Base-by-base conservation (phyloP, 352 stramenopile genomes). In the Globisporangium spiculum region DNA sequence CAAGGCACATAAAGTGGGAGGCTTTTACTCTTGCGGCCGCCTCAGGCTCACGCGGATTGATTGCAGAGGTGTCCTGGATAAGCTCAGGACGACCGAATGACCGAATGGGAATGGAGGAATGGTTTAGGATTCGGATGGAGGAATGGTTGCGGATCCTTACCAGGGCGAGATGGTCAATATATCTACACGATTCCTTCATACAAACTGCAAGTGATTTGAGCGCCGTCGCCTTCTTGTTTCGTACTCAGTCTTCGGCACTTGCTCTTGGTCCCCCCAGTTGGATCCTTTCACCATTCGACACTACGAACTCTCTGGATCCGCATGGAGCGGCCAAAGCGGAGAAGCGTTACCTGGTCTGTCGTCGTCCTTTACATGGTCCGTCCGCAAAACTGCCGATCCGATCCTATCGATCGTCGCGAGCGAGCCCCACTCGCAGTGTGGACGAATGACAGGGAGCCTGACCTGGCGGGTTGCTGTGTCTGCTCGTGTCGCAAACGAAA, bases 401-500 rank as follows among this genome's bases (percentile, higher is more conserved):
- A 22, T 10, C 14, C 18, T 24, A 20, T 52, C 18, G 18, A 20
- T 52, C 18, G 18, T 8, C 41, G 41, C 16, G 16, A n/a, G 0
- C 16, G 14, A 18, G 6, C 4, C 8, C 41, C 38, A 22, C 41
- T 48, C 41, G 14, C 18, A 52, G 44, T 52, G 44, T 52, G 44
- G 44, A 52, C 44, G 44, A 52, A 24, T 8, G 0, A n/a, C 4
- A 22, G 16, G 5, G 16, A 50, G 14, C 16, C 44, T 22, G 44
- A 52, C 18, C 44, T 52, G 44, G 6, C 9, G 44, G 22, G 14
- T 5, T 36, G 20, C 16, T 27, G 61, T 26, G 61, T 53, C 61
- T 34, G 48, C 48, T 60, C 48, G 32, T 60, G 61, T 18, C 61
- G 61, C 61, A 66, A 60, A 66, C 30, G 61, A 66, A 66, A 66